phyloP scores from a whole-genome alignment of 441 rosid species.

The Syzygium malaccense region DNA sequence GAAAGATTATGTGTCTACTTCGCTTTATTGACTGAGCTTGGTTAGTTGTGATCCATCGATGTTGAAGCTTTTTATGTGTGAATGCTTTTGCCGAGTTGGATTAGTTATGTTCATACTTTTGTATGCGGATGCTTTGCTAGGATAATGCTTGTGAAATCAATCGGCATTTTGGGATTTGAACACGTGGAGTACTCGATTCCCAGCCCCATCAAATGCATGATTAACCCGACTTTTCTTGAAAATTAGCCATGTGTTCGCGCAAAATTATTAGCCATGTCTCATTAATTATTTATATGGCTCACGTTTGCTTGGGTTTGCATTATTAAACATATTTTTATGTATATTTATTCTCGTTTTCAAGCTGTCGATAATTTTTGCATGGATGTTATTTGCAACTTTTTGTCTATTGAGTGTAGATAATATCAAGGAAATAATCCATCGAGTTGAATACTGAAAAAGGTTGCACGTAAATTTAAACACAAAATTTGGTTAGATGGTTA shows the following conservation, averaged over 20 bases:
- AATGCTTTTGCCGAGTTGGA: not conserved
- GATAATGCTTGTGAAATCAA: not conserved
- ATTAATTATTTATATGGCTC: not conserved
- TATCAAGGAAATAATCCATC: not conserved
- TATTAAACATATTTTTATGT: too few species aligned
- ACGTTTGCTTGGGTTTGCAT: accelerated
- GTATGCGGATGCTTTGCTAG: not conserved
- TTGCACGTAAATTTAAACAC: not conserved
- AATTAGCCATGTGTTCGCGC: not conserved
- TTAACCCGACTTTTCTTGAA: not conserved
- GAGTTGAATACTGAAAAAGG: not conserved
- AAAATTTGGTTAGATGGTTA: not conserved
- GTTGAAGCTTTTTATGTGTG: not conserved
- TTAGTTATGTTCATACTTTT: not conserved
- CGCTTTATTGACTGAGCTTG: not conserved
- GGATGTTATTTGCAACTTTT: not conserved
- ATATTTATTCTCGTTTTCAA: not conserved
- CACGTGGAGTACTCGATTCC: not conserved
- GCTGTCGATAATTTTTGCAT: not conserved
- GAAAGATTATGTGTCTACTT: too few species aligned
- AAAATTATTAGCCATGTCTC: too few species aligned
- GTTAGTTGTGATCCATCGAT: not conserved
- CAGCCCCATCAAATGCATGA: not conserved
- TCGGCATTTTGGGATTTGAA: not conserved
- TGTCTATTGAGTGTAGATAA: not conserved